Conservation (phyloP, 2,329 filamentous ascomycete species). For the Fonsecaea erecta region DNA sequence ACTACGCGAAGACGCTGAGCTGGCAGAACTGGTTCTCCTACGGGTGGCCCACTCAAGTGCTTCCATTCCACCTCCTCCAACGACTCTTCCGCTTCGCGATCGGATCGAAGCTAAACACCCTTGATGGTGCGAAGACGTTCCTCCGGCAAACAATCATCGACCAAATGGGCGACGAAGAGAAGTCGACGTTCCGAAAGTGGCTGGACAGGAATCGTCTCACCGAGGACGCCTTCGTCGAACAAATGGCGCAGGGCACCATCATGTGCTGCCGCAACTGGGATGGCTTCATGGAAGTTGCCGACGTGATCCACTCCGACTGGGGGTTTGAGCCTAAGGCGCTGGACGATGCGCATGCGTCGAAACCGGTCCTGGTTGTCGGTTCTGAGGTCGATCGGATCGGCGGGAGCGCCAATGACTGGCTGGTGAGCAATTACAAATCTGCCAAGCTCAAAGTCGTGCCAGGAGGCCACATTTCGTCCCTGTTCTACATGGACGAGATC, state of each 20-base stretch:
- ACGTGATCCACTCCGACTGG: slow-evolving; percentile 15
- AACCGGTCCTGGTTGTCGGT: slow-evolving; percentile 3
- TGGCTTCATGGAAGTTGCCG: slow-evolving; percentile 8
- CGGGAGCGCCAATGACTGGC: slow-evolving; percentile 6
- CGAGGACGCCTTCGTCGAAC: background rate
- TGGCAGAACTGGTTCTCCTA: slow-evolving; percentile 12
- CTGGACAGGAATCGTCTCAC: background rate
- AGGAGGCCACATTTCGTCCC: slow-evolving; percentile 3
- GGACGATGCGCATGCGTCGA: slow-evolving; percentile 8
- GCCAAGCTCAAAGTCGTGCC: background rate
- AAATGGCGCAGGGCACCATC: background rate
- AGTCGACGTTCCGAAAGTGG: background rate
- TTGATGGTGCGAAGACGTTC: slow-evolving; percentile 1
- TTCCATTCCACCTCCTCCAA: background rate
- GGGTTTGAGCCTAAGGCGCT: background rate
- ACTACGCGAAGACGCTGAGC: background rate
- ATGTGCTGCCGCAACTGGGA: slow-evolving; percentile 7
- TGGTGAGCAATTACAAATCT: slow-evolving; percentile 9
- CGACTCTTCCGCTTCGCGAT: background rate
- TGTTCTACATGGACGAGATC: slow-evolving; percentile 13
- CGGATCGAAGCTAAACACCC: background rate
- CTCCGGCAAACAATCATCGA: slow-evolving; percentile 1
- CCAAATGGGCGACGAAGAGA: slow-evolving; percentile 7
- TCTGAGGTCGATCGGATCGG: slow-evolving; percentile 1
- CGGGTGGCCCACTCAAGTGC: background rate